Evolutionary conservation across 441 rosid species (phyloP).

Genomic region (Theobroma grandiflorum): DNA sequence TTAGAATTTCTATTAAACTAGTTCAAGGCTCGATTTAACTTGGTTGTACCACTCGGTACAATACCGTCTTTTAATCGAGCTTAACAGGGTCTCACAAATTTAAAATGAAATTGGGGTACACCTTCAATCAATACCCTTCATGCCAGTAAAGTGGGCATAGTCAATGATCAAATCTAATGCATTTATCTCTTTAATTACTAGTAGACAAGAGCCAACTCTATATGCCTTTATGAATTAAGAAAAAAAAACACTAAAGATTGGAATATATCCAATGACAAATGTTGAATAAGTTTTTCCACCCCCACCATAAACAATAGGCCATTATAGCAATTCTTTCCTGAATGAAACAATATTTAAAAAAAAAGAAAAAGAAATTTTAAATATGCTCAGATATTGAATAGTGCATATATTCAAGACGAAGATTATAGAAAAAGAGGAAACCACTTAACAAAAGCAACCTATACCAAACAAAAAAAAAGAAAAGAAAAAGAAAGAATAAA

Average conservation of each 20-base stretch:
- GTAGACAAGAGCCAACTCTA: too few relatives aligned
- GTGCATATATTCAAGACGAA: not conserved
- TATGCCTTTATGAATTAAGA: too few relatives aligned
- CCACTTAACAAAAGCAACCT: not conserved
- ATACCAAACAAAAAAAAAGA: not conserved
- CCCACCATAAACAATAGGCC: not conserved
- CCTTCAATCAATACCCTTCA: too few relatives aligned
- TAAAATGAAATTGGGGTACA: too few relatives aligned
- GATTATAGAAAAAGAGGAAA: not conserved
- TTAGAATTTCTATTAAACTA: too few relatives aligned
- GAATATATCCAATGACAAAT: not conserved
- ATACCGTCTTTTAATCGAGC: too few relatives aligned
- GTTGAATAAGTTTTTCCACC: not conserved
- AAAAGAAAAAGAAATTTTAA: not conserved
- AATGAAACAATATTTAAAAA: not conserved
- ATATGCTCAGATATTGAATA: not conserved
- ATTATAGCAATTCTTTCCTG: not conserved
- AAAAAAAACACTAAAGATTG: not conserved
- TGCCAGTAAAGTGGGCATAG: too few relatives aligned
- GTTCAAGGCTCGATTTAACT: too few relatives aligned
- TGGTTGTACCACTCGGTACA: too few relatives aligned
- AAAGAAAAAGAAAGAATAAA: not conserved
- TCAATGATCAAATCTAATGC: too few relatives aligned
- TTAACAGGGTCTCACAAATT: too few relatives aligned
- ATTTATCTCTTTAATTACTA: too few relatives aligned